Percentiles rank a stretch among this genome's conserved stretches.
Conservation (phyloP, 345 rosid genomes). For the Hibiscus mutabilis region DNA sequence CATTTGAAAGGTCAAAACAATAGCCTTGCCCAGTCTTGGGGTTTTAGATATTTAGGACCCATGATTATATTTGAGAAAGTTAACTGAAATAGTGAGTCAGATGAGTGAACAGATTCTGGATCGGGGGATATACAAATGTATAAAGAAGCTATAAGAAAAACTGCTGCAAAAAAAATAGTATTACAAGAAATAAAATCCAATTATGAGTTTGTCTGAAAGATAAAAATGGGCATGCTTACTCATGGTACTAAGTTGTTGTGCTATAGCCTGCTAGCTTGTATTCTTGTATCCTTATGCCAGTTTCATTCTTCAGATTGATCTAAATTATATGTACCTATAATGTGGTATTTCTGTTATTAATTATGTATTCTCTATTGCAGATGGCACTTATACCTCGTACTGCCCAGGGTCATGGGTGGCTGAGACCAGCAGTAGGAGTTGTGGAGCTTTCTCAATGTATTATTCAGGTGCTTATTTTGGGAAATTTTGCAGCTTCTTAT, state of each 20-base stretch:
- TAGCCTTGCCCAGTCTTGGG: neutral
- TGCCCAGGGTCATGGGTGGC: constrained; percentile 95
- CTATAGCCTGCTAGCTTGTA: neutral
- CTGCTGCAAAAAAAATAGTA: too few relatives aligned
- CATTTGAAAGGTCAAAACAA: neutral
- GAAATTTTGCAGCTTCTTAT: neutral
- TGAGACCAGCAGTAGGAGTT: constrained; percentile 94
- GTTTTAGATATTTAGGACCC: neutral
- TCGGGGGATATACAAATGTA: too few relatives aligned
- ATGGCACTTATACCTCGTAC: constrained; percentile 92
- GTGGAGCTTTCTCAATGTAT: constrained; percentile 94
- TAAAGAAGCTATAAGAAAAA: too few relatives aligned
- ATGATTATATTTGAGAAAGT: neutral
- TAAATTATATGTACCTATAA: neutral
- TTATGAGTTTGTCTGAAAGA: too few relatives aligned
- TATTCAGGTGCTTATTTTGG: constrained; percentile 56
- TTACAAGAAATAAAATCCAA: too few relatives aligned
- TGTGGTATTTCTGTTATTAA: constrained; percentile 3
- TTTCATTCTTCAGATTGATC: neutral
- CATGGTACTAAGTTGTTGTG: neutral
- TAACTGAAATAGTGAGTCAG: neutral
- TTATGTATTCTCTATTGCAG: constrained; percentile 31
- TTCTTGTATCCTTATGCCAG: neutral
- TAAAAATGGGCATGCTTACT: neutral
- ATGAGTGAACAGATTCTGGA: neutral